These are phyloP conservation scores for Alectoria sarmentosa DNA, from an alignment of 495 filamentous ascomycete genomes.

Conservation along the genomic window DNA sequence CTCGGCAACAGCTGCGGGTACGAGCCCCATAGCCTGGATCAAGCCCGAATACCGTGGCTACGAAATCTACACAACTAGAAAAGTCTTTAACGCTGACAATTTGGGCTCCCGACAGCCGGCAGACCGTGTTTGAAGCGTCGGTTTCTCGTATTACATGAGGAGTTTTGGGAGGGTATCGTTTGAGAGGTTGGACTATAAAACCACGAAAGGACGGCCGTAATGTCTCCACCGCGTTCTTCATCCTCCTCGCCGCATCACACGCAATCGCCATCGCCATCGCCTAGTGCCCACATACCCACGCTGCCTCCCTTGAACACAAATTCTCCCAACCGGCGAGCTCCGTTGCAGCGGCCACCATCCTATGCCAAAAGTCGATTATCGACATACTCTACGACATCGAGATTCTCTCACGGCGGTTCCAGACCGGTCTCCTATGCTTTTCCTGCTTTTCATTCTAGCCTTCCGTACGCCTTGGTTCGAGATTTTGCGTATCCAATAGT, in stretches of 20 bases:
- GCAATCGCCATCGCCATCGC: constrained; percentile 34
- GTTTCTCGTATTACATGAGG: neutral
- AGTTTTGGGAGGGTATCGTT: neutral
- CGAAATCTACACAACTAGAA: neutral
- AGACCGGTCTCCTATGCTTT: constrained; percentile 72
- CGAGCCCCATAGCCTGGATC: neutral
- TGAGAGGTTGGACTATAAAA: constrained; percentile 1
- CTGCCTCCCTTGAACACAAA: constrained; percentile 60
- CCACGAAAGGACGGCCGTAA: constrained; percentile 21
- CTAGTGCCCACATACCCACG: constrained; percentile 50
- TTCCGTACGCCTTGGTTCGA: constrained; percentile 83
- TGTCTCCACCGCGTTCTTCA: constrained; percentile 31
- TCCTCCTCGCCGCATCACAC: constrained; percentile 31
- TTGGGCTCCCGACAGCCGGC: neutral
- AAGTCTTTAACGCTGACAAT: neutral
- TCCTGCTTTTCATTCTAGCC: constrained; percentile 76
- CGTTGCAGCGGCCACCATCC: constrained; percentile 58
- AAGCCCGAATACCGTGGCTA: neutral
- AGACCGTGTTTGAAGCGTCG: neutral
- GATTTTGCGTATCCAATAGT: constrained; percentile 87
- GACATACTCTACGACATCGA: constrained; percentile 56
- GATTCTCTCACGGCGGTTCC: constrained; percentile 49
- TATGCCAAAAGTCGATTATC: constrained; percentile 70
- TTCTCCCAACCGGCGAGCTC: constrained; percentile 48
- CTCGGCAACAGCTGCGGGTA: neutral